Percentiles rank a stretch among this genome's conserved stretches.
These are phyloP conservation scores for Gliomastix tumulicola DNA, from an alignment of 2,329 filamentous ascomycete species.

Conservation along the genomic window DNA sequence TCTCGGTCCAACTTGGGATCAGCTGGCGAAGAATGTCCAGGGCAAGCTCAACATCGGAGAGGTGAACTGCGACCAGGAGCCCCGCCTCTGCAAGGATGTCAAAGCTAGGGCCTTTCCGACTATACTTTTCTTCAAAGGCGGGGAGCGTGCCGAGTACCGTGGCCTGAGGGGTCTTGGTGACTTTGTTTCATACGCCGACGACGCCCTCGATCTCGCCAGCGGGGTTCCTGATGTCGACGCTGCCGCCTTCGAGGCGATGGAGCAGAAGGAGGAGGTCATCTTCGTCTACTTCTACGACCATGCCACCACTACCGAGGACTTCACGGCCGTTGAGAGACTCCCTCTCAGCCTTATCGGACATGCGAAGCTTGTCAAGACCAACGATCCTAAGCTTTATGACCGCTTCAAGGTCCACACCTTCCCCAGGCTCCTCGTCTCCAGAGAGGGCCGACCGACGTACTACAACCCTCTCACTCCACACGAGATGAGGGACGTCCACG, in stretches of 20 bases:
- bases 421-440: conserved; percentile 85
- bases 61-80: conserved; percentile 87
- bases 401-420: conserved; percentile 95
- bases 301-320: conserved; percentile 88
- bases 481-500: conserved; percentile 83
- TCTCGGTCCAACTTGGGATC: conserved; percentile 82
- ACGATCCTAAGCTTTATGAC: conserved; percentile 65
- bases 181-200: conserved; percentile 78
- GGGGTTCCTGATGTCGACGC: conserved; percentile 79
- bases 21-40: conserved; percentile 87
- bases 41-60: conserved; percentile 87
- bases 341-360: conserved; percentile 85
- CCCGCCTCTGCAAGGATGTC: conserved; percentile 87
- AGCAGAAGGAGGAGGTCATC: conserved; percentile 90
- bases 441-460: conserved; percentile 84
- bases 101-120: conserved; percentile 77
- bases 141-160: conserved; percentile 87
- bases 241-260: conserved; percentile 68
- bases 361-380: conserved; percentile 87
- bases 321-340: conserved; percentile 77
- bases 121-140: conserved; percentile 85
- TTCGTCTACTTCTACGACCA: conserved; percentile 98
- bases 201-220: conserved; percentile 68
- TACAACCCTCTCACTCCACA: conserved; percentile 81
- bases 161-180: conserved; percentile 90